A percentile compares a stretch with the other conserved stretches of the same genome.
Evolutionary conservation across 345 rosid genomes (phyloP).

Genomic region (Eucalyptus grandis): DNA sequence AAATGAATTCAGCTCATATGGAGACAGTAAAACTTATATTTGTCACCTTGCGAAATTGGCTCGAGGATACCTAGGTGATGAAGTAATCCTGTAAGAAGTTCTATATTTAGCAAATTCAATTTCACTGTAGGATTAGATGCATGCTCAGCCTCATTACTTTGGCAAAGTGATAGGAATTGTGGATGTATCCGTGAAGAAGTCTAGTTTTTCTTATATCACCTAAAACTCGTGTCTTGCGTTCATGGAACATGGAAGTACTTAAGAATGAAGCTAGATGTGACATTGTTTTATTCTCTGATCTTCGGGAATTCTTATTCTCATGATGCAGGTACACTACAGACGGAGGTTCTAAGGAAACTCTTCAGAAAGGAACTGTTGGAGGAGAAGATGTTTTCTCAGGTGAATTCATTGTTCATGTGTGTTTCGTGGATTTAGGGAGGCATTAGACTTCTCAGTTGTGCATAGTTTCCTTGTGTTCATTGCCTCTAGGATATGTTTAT

Average conservation of each 20-base stretch:
- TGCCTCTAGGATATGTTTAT: not conserved
- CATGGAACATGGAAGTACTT: not conserved
- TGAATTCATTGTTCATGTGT: not conserved
- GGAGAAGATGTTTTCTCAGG: slow-evolving; percentile 71
- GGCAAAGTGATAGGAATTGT: not conserved
- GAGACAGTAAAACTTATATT: slow-evolving; percentile 78
- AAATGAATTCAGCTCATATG: slow-evolving; percentile 96
- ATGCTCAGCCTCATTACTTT: not conserved
- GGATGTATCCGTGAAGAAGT: not conserved
- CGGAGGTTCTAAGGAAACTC: slow-evolving; percentile 70
- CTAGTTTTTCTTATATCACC: not conserved
- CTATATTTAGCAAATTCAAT: not conserved
- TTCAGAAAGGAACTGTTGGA: slow-evolving; percentile 64
- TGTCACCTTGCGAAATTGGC: slow-evolving; percentile 49
- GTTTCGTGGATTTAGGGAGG: not conserved
- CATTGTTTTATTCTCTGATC: not conserved
- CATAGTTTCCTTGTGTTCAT: not conserved
- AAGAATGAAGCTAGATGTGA: not conserved
- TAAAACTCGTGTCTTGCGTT: not conserved
- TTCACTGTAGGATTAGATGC: not conserved
- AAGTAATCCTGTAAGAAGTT: slow-evolving; percentile 43
- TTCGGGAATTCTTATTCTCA: not conserved
- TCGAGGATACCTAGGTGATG: slow-evolving; percentile 47
- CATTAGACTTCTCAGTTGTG: not conserved
- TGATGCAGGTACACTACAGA: slow-evolving; percentile 79